Evolutionary conservation across 164 flowering plant species (phyloP), one percentile per base, ranked within the genome.

Genomic region (Tetracentron sinense): DNA sequence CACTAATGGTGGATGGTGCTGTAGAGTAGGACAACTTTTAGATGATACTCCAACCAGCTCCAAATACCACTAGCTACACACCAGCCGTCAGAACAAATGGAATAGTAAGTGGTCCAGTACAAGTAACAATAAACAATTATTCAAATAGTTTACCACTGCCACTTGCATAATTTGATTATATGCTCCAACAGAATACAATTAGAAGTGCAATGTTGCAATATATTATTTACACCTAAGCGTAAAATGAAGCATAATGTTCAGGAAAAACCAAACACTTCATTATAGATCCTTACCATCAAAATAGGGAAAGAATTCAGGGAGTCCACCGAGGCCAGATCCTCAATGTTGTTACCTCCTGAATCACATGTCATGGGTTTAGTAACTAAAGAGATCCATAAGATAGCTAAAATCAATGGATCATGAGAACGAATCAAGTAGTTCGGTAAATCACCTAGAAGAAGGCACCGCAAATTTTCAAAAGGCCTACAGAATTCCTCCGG

Each of bases 321-420:
- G 66, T 94, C 96, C 52, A 91, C 69, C 54, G 94, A 85, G 48
- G 75, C 73, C 68, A 81, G 67, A 76, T 91, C 90, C 42, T 70
- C 78, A 74, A 94, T 83, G 55, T 70, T 77, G 77, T 94, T 94
- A 62, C 81, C 81, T 53, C 97, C 99, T 94, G 79, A 55, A 69
- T 61, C 66, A 79, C 26, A n/a, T n/a, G 42, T 22, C 60, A 68
- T n/a, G 23, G 57, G 17, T 31, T 59, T 30, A 29, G 30, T 30
- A 33, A 51, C 12, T 35, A 28, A 42, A 58, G 58, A 35, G 20
- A 27, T 17, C 21, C 19, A 60, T 26, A 44, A 56, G 23, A 46
- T 29, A 38, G 19, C 11, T 22, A 46, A 60, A 66, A 64, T 10
- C 2, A 62, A 54, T 7, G 22, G 11, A 17, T 22, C 15, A 26